Conservation (phyloP, 73 alveolate genomes). For the Paramecium sonneborni region DNA sequence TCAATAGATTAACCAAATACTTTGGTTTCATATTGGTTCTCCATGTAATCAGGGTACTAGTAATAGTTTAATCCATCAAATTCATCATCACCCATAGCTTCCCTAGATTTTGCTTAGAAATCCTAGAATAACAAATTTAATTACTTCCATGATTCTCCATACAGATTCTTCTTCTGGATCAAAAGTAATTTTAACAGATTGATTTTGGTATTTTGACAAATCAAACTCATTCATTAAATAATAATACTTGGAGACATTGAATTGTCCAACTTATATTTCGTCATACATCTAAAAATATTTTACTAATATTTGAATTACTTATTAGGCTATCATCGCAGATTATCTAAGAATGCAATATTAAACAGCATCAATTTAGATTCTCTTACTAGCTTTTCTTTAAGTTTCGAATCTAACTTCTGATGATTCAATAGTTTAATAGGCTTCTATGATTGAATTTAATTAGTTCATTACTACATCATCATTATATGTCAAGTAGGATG, state of each 20-base stretch:
- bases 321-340: not conserved
- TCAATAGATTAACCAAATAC: constrained; percentile 4
- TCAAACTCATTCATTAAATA: not conserved
- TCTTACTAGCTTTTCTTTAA: not conserved
- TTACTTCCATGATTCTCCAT: constrained; percentile 27
- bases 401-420: not conserved
- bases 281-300: not conserved
- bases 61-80: not conserved
- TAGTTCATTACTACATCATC: not conserved
- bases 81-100: not conserved
- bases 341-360: not conserved
- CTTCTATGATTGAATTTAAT: constrained; percentile 4
- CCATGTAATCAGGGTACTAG: not conserved
- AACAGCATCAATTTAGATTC: not conserved
- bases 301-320: not conserved
- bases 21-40: not conserved
- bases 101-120: not conserved
- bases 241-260: not conserved
- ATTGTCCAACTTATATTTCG: not conserved
- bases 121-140: not conserved
- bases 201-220: not conserved
- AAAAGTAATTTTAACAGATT: not conserved
- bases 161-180: not conserved
- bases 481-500: not conserved
- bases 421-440: not conserved